These are phyloP conservation scores for Bipolaris oryzae DNA, from an alignment of 2,329 filamentous ascomycete species.

Conservation along the genomic window DNA sequence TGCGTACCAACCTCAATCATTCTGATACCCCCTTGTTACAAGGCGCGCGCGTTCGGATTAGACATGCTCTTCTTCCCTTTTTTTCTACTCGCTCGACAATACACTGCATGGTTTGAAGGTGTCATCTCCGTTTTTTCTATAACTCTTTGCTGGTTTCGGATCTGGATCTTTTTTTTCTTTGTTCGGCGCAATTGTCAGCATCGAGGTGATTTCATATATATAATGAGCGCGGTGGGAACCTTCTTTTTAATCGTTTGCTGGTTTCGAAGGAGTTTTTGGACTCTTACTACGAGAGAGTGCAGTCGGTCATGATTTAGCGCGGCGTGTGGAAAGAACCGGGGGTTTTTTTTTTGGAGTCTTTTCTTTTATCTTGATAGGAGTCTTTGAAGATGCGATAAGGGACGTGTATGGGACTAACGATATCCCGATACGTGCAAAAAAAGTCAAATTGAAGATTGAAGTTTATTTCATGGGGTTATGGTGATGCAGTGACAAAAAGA, in stretches of 20 bases:
- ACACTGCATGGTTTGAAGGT: background rate
- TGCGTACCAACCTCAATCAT: background rate
- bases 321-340: background rate
- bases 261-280: background rate
- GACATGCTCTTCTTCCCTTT: background rate
- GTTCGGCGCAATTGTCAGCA: background rate
- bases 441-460: background rate
- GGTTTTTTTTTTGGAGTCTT: background rate
- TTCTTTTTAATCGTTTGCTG: background rate
- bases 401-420: background rate
- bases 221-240: background rate
- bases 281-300: background rate
- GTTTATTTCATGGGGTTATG: background rate
- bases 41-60: background rate
- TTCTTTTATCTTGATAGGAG: background rate
- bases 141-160: background rate
- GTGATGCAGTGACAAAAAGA: too few species aligned
- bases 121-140: background rate
- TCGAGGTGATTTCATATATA: background rate
- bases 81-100: background rate
- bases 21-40: background rate
- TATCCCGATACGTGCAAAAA: background rate
- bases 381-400: background rate
- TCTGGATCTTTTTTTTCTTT: background rate
- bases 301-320: constrained; percentile 1